A percentile compares a stretch with the other conserved stretches of the same genome.
Evolutionary conservation across 805 yeast species (phyloP).

Genomic region (Yarrowia divulgata): DNA sequence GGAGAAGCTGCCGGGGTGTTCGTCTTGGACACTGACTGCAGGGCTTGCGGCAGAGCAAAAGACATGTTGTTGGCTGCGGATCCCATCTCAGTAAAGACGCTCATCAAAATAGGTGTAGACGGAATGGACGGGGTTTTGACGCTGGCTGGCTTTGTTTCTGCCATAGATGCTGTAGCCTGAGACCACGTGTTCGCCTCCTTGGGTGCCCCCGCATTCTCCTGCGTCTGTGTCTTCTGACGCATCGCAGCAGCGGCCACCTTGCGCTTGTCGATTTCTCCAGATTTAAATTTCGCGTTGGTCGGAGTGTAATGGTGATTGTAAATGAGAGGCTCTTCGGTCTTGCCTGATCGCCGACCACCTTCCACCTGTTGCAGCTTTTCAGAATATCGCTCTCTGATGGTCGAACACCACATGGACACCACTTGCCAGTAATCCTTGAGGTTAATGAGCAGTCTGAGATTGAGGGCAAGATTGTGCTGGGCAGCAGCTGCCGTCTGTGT

Average conservation of each 20-base stretch:
- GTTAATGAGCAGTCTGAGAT: slow-evolving; percentile 47
- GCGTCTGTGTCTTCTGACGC: slow-evolving; percentile 23
- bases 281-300: slow-evolving; percentile 23
- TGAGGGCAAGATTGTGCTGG: slow-evolving; percentile 49
- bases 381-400: slow-evolving; percentile 48
- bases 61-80: slow-evolving; percentile 16
- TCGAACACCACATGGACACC: slow-evolving; percentile 51
- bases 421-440: slow-evolving; percentile 51
- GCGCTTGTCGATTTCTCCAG: slow-evolving; percentile 33
- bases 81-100: slow-evolving; percentile 22
- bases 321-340: slow-evolving; percentile 23
- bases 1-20: slow-evolving; percentile 25
- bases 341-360: slow-evolving; percentile 15
- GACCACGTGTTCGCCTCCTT: slow-evolving; percentile 32
- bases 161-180: slow-evolving; percentile 25
- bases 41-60: slow-evolving; percentile 21
- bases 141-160: slow-evolving; percentile 19
- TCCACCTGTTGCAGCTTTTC: slow-evolving; percentile 37
- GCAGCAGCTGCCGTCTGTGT: slow-evolving; percentile 47
- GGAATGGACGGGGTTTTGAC: slow-evolving; percentile 28
- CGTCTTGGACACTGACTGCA: slow-evolving; percentile 29
- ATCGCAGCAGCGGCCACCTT: slow-evolving; percentile 32
- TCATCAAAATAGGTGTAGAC: slow-evolving; percentile 32
- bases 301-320: slow-evolving; percentile 37
- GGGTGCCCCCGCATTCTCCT: slow-evolving; percentile 1